A percentile compares a stretch with the other conserved stretches of the same genome.
Conservation (phyloP, 805 yeast genomes). For the Candida koratica region DNA sequence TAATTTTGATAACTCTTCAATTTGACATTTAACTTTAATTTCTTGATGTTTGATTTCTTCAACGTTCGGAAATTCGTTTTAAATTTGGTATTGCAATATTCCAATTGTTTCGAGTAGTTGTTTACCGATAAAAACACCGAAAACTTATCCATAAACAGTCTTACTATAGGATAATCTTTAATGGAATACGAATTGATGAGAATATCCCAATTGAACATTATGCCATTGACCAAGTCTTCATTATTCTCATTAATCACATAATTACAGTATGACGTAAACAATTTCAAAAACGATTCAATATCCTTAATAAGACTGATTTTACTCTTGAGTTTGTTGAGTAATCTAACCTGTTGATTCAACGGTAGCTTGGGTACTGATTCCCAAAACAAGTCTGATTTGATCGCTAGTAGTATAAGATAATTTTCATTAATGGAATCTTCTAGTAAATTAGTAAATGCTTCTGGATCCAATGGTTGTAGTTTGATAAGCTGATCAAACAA, state of each 20-base stretch:
- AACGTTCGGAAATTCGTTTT: conserved; percentile 4
- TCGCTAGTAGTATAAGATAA: conserved; percentile 10
- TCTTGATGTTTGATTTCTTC: conserved; percentile 11
- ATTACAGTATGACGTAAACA: conserved; percentile 11
- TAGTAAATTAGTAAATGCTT: conserved; percentile 25
- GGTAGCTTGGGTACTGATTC: conserved; percentile 9
- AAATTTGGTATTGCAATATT: conserved; percentile 13
- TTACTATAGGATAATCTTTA: conserved; percentile 9
- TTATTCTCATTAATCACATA: conserved; percentile 10
- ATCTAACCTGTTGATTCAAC: conserved; percentile 12
- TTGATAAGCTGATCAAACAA: conserved; percentile 28
- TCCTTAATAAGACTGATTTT: conserved; percentile 9
- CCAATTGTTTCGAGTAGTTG: conserved; percentile 13
- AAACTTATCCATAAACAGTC: conserved; percentile 9
- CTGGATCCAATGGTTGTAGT: conserved; percentile 17
- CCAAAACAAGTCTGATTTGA: conserved; percentile 12
- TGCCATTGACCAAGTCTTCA: conserved; percentile 14
- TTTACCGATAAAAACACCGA: conserved; percentile 9
- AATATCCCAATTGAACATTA: conserved; percentile 14
- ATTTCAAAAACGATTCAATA: conserved; percentile 8
- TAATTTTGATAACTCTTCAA: conserved; percentile 12
- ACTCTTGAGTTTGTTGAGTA: conserved; percentile 11
- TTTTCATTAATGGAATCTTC: conserved; percentile 17
- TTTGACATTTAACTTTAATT: conserved; percentile 11
- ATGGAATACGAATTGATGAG: conserved; percentile 6